Evolutionary conservation across 2,329 filamentous ascomycete genomes (phyloP).

Genomic region (Botryotinia convoluta): DNA sequence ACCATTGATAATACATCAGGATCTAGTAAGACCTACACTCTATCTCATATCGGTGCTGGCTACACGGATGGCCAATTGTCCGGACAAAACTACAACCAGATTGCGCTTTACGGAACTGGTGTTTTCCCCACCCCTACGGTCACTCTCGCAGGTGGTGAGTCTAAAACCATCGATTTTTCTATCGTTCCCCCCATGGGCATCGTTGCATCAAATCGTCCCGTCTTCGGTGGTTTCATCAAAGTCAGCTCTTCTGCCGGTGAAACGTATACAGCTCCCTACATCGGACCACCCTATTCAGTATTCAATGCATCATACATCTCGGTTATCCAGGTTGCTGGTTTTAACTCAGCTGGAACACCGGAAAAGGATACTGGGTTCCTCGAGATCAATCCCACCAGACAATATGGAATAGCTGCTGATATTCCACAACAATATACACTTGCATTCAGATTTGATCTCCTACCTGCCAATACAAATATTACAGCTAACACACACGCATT

Average conservation of each 20-base stretch:
- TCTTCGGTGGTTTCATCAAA: conserved; percentile 34
- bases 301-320: conserved; percentile 25
- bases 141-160: conserved; percentile 26
- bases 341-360: not conserved
- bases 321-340: conserved; percentile 5
- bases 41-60: conserved; percentile 31
- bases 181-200: conserved; percentile 26
- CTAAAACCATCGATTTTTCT: conserved; percentile 25
- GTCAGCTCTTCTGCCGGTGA: conserved; percentile 24
- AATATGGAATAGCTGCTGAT: conserved; percentile 14
- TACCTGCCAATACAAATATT: conserved; percentile 19
- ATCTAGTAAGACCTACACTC: conserved; percentile 28
- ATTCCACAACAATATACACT: conserved; percentile 14
- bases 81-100: conserved; percentile 26
- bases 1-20: conserved; percentile 32
- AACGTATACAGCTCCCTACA: conserved; percentile 32
- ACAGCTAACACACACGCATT: conserved; percentile 1
- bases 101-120: conserved; percentile 30
- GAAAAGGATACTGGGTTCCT: conserved; percentile 9
- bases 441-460: conserved; percentile 17
- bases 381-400: conserved; percentile 8
- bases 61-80: conserved; percentile 29
- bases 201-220: conserved; percentile 27
- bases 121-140: conserved; percentile 27
- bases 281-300: conserved; percentile 32